These are phyloP conservation scores for Trichosanthes cucumerina DNA, from an alignment of 306 rosid genomes.

Conservation along the genomic window DNA sequence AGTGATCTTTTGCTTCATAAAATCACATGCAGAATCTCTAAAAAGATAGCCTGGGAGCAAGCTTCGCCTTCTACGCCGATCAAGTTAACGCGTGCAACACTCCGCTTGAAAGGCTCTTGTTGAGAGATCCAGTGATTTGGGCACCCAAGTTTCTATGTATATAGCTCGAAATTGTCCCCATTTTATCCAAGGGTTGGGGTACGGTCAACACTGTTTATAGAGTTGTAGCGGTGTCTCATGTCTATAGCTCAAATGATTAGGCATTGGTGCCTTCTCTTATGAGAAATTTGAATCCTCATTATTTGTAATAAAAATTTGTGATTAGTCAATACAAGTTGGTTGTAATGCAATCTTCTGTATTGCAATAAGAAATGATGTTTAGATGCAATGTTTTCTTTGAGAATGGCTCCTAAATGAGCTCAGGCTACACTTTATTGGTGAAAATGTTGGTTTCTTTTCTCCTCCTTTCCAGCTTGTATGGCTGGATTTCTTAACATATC, in stretches of 20 bases:
- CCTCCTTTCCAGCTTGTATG: neutral
- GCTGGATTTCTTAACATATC: neutral
- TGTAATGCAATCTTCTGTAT: neutral
- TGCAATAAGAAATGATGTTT: neutral
- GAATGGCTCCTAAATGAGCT: neutral
- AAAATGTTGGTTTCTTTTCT: neutral
- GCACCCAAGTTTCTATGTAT: neutral
- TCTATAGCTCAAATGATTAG: neutral
- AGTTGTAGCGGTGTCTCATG: neutral
- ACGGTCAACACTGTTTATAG: too few relatives aligned
- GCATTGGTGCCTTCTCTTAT: too few relatives aligned
- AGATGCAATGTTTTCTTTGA: neutral
- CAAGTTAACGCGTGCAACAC: neutral
- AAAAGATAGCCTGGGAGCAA: conserved; percentile 25
- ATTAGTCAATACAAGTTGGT: neutral
- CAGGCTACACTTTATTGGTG: neutral
- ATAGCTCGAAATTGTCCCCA: neutral
- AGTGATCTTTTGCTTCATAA: conserved; percentile 6
- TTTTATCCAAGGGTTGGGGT: neutral
- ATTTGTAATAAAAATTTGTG: neutral
- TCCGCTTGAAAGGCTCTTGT: neutral
- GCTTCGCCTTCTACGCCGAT: neutral
- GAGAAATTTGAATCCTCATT: neutral
- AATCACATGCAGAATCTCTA: conserved; percentile 46
- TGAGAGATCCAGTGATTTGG: neutral